These are phyloP conservation scores for Porphyra umbilicalis DNA, from an alignment of 31 red algal genomes.

Conservation along the genomic window DNA sequence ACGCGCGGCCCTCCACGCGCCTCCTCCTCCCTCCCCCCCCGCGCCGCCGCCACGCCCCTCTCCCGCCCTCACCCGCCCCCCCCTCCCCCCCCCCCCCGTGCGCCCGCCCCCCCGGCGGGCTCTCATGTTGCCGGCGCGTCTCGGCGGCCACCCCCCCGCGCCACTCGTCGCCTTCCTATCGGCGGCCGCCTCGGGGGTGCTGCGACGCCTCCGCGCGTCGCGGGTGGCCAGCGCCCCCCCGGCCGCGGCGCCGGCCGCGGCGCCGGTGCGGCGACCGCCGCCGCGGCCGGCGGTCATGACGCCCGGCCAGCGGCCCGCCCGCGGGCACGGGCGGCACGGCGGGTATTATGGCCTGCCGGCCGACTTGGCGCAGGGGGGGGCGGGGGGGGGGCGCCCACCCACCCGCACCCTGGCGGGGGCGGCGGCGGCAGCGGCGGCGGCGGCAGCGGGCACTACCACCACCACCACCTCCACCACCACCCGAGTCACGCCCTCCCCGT, in stretches of 20 bases:
- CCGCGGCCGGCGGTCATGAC: not conserved
- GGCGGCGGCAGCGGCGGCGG: too few species aligned
- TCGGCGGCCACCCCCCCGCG: not conserved
- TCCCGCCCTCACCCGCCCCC: not conserved
- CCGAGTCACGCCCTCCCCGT: not conserved
- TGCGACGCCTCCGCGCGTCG: not conserved
- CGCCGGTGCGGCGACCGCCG: not conserved
- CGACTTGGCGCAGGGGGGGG: not conserved
- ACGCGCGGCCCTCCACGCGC: too few species aligned
- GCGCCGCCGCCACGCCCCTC: too few species aligned
- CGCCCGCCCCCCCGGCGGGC: not conserved
- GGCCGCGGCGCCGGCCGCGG: not conserved
- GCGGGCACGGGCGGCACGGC: not conserved
- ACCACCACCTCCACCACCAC: not conserved
- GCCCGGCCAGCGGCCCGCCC: not conserved
- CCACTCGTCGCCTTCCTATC: not conserved
- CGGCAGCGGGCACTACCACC: too few species aligned
- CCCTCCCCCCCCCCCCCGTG: not conserved
- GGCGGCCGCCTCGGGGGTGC: not conserved
- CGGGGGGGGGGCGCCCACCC: not conserved
- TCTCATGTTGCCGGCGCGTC: not conserved
- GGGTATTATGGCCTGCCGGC: not conserved
- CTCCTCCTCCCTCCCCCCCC: too few species aligned
- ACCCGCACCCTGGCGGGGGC: not conserved
- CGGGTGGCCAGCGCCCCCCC: too few species aligned